These are phyloP conservation scores for Chytridium lagenaria DNA, from an alignment of 371 early-diverging fungal species.

Conservation along the genomic window DNA sequence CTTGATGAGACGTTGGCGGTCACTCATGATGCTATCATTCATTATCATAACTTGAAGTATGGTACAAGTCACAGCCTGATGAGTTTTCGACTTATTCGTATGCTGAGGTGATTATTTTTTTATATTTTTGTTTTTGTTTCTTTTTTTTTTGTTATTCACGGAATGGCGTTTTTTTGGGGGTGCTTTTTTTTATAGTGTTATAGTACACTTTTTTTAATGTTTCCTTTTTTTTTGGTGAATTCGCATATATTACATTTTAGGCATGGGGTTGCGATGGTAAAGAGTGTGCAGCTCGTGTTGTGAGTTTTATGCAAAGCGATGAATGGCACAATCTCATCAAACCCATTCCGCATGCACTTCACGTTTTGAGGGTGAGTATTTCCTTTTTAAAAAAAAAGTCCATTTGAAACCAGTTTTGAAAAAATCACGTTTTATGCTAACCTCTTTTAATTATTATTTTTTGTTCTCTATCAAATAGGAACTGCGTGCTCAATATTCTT, in stretches of 20 bases:
- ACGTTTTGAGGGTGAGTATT: background rate
- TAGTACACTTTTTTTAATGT: too few relatives aligned
- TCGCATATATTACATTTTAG: too few relatives aligned
- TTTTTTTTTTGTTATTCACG: background rate
- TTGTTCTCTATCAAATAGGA: too few relatives aligned
- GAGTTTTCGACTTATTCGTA: background rate
- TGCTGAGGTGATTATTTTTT: constrained; percentile 16
- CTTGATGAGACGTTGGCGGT: constrained; percentile 10
- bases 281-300: background rate
- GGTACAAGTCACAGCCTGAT: background rate
- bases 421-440: background rate
- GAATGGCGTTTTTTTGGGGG: background rate
- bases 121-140: background rate
- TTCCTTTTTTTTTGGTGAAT: background rate
- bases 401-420: background rate
- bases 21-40: constrained; percentile 8
- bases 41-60: background rate
- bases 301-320: constrained; percentile 8
- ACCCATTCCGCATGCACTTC: constrained; percentile 2
- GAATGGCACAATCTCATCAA: constrained; percentile 8
- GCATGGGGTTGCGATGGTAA: constrained; percentile 1
- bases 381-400: too few relatives aligned
- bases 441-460: too few relatives aligned
- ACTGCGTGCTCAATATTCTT: background rate
- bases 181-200: background rate